Conservation (phyloP, 176 grass and related monocot species). For the Triticum aestivum region IWGSC_CS_RefSeq_v2.1 NC_057797.1:581364562-581365061, state of each 20-base stretch:
- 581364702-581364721: background rate
- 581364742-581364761: background rate
- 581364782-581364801: conserved; percentile 86
- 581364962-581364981: conserved; percentile 57
- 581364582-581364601: conserved; percentile 69
- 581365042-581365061: conserved; percentile 66
- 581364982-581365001: conserved; percentile 45
- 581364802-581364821: conserved; percentile 69
- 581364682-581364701: background rate
- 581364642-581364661: background rate
- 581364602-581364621: conserved; percentile 86
- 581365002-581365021: conserved; percentile 67
- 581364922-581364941: conserved; percentile 54
- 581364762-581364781: background rate
- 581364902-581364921: conserved; percentile 59
- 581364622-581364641: conserved; percentile 86
- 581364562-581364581: conserved; percentile 79
- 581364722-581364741: background rate
- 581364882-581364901: conserved; percentile 85
- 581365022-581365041: conserved; percentile 66
- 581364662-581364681: background rate
- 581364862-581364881: conserved; percentile 79
- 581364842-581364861: conserved; percentile 87
- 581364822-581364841: conserved; percentile 75
- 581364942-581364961: conserved; percentile 78